Base-by-base conservation (phyloP, 805 yeast genomes). In the Wickerhamiella qilinensis region DNA sequence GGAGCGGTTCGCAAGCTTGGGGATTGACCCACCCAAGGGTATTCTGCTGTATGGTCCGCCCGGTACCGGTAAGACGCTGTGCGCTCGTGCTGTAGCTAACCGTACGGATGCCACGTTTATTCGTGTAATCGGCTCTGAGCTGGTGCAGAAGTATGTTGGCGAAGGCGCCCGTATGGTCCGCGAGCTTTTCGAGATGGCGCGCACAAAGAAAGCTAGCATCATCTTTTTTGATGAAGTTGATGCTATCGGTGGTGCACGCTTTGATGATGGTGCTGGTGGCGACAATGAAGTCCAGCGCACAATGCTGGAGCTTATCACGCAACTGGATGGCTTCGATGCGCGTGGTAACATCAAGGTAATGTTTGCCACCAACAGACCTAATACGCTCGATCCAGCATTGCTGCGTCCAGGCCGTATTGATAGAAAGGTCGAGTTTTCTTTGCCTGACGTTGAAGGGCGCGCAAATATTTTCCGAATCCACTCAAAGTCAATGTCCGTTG, bases 131-230 rank as follows among this genome's bases (percentile, higher is more conserved):
- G 99, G 98, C 8, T 88, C 97, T 1, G 98, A 91, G 62, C 70
- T 91, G 57, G 98, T 91, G 22, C 99, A 91, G 60, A 91, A 91
- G 59, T 91, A 91, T 58, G 97, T 91, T 37, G 99, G 99, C 57
- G 99, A 91, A 65, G 99, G 99, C 65, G 98, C 98, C 3, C 75
- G 98, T 57, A 91, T 91, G 98, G 97, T 91, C 39, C 75, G 99
- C 62, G 99, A 91, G 63, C 70, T 91, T 54, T 91, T 91, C 53
- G 98, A 91, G 59, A 86, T 91, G 97, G 99, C 99, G 2, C 78
- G 98, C 58, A 81, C 97, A 28, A 91, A 91, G 62, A 86, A 88
- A 56, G 97, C 98, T 2, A 88, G 97, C 63, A 91, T 91, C 55
- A 88, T 91, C 41, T 91, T 91, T 63, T 91, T 91, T 54, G 99